phyloP scores from a whole-genome alignment of 345 rosid genomes.

The Pelargonium nanum region DNA sequence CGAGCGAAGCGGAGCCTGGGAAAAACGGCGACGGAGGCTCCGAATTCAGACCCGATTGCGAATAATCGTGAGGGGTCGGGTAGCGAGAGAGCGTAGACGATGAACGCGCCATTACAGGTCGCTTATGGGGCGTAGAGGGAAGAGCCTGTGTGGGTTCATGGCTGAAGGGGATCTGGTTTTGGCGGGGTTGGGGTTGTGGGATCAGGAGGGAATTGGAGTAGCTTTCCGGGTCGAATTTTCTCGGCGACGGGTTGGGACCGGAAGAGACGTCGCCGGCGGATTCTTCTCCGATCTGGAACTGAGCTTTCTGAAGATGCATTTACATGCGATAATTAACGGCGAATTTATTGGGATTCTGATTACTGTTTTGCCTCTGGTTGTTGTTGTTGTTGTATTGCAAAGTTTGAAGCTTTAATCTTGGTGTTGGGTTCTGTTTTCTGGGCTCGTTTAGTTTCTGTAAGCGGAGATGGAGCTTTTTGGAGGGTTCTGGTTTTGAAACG shows the following conservation, averaged over 20 bases:
- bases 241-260: neutral
- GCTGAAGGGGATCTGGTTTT: constrained; percentile 11
- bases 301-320: neutral
- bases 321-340: neutral
- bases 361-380: neutral
- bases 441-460: neutral
- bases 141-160: constrained; percentile 20
- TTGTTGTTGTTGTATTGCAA: no score
- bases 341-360: neutral
- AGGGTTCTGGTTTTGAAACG: neutral
- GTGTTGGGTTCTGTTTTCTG: neutral
- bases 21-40: neutral
- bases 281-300: neutral
- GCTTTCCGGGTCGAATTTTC: neutral
- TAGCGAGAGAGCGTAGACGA: constrained; percentile 18
- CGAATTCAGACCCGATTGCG: neutral
- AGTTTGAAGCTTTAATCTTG: neutral
- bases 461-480: neutral
- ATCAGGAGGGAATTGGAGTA: no score
- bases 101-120: constrained; percentile 35
- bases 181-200: constrained; percentile 21
- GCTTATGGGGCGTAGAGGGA: constrained; percentile 37
- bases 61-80: constrained; percentile 13
- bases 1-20: neutral
- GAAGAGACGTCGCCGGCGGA: neutral